Evolutionary conservation across 139 green algal genomes (phyloP).

Genomic region (Micractinium conductrix): DNA sequence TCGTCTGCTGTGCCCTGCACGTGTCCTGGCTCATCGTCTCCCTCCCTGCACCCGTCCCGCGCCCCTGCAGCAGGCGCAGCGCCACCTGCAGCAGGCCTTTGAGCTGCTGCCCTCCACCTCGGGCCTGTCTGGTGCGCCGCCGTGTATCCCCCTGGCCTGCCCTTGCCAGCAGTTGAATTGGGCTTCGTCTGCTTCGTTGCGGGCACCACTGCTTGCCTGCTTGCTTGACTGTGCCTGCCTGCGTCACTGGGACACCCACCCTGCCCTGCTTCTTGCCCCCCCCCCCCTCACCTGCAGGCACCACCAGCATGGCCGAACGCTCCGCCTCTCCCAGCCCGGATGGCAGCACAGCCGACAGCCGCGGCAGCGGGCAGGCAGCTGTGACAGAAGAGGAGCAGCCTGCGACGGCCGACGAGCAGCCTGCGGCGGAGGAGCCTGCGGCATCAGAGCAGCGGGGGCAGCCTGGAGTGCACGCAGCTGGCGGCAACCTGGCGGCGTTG

Average conservation of each 20-base stretch:
- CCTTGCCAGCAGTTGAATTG: too few relatives aligned
- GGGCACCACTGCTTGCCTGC: background rate
- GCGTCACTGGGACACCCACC: too few relatives aligned
- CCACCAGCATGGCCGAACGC: too few relatives aligned
- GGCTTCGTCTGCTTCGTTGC: too few relatives aligned
- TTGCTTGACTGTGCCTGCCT: background rate
- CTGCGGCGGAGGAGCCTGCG: background rate
- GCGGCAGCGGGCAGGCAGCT: background rate
- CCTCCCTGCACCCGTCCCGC: background rate
- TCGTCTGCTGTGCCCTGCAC: too few relatives aligned
- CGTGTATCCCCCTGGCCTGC: too few relatives aligned
- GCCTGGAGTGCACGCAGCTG: background rate
- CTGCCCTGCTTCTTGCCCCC: too few relatives aligned
- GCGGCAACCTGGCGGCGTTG: background rate
- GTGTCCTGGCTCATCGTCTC: background rate
- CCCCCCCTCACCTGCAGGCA: too few relatives aligned
- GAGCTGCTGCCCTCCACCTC: slow-evolving; percentile 1
- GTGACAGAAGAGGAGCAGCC: background rate
- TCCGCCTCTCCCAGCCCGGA: too few relatives aligned
- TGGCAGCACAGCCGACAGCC: background rate
- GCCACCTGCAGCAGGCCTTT: background rate
- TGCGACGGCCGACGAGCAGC: background rate
- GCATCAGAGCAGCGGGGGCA: background rate
- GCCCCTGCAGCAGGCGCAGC: slow-evolving; percentile 1
- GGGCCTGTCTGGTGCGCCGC: background rate